Percentiles rank a stretch among this genome's conserved stretches.
Conservation (phyloP, 345 rosid genomes). For the Lagerstroemia speciosa region DNA sequence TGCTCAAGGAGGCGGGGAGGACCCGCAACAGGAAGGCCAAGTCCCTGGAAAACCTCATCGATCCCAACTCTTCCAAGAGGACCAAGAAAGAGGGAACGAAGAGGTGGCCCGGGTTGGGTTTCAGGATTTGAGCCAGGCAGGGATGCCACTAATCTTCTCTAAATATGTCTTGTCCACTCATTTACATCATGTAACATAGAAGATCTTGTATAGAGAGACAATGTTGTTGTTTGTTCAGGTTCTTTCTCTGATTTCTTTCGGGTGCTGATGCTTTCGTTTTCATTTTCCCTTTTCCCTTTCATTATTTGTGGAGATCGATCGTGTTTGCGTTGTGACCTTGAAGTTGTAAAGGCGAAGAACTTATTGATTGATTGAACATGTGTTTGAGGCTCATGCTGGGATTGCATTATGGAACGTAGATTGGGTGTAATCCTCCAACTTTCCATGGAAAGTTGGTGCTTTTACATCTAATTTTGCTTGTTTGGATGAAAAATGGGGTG, state of each 20-base stretch:
- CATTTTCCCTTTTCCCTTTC: neutral
- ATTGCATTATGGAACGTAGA: no score
- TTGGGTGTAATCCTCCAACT: no score
- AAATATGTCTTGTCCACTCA: slow-evolving; percentile 15
- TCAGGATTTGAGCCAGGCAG: slow-evolving; percentile 46
- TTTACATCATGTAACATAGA: slow-evolving; percentile 43
- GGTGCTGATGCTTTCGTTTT: slow-evolving; percentile 4
- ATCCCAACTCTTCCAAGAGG: slow-evolving; percentile 64
- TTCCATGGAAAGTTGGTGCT: no score
- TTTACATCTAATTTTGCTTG: no score
- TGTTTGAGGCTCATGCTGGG: neutral
- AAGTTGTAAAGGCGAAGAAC: slow-evolving; percentile 2
- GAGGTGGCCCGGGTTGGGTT: slow-evolving; percentile 91
- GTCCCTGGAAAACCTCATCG: slow-evolving; percentile 88
- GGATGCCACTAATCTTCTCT: neutral
- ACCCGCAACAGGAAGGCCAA: slow-evolving; percentile 78
- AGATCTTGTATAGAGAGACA: slow-evolving; percentile 44
- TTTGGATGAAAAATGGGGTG: no score
- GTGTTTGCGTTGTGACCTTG: slow-evolving; percentile 5
- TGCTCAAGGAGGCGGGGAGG: slow-evolving; percentile 93
- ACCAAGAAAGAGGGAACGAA: slow-evolving; percentile 62
- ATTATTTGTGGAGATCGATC: neutral
- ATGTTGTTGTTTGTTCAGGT: slow-evolving; percentile 3
- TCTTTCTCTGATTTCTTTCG: neutral
- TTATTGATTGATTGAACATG: slow-evolving; percentile 2